Base-by-base conservation (phyloP, 2,329 filamentous ascomycete genomes). In the Hypoxylon sp. region DNA sequence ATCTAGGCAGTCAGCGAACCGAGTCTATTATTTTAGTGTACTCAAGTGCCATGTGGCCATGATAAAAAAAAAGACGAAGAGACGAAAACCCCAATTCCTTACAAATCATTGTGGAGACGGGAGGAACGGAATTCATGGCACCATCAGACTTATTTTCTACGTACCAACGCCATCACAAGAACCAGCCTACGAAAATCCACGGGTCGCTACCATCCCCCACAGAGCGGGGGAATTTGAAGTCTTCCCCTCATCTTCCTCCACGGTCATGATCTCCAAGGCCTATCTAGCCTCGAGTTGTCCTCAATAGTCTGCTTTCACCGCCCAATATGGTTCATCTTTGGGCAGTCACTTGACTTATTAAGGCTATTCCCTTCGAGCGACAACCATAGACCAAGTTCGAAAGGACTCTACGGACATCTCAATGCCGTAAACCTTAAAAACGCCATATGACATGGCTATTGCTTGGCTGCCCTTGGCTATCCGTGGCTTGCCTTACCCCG, bases 301-400 rank as follows among this genome's bases (percentile, higher is more conserved):
- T 66, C 56, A 49, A 64, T 65, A 61, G 57, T 40, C 33, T 58
- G 10, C n/a, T 49, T 31, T 55, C 59, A 67, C 60, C 64, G 64
- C 64, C 56, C n/a, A 54, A 6, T 20, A 25, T 57, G 7, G 20
- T 25, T 35, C 44, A 17, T 61, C 49, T 56, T 61, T 68, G 44
- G 65, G 22, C 4, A n/a, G 51, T 53, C 61, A 62, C 64, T 68
- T 68, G 53, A 60, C 61, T 61, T 35, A 49, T 58, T 51, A 14
- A 40, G 56, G 57, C n/a, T 27, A 6, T 62, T 65, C 68, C 64
- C 25, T 68, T 68, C 56, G 68, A 64, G 61, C 64, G 64, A 40
- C 25, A 22, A 30, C 37, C 53, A 40, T 62, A 33, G 46, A 20
- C 10, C 48, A 49, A 46, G 25, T 35, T 20, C 25, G 31, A 53